Evolutionary conservation across 192 early-diverging fungal species (phyloP).

Genomic region (Dissophora ornata): DNA sequence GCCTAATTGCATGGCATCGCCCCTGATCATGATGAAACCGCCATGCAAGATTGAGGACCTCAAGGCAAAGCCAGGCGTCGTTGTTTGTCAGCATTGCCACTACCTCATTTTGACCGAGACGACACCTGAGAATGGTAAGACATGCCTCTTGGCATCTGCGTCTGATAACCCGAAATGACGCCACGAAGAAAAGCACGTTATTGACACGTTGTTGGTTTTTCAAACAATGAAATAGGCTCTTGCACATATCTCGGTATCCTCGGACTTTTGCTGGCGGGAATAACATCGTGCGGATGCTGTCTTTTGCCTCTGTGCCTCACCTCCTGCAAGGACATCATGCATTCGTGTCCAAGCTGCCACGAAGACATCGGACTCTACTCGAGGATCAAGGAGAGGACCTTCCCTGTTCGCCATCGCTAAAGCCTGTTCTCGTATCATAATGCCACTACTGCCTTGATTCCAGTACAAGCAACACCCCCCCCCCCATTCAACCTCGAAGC

Average conservation of each 20-base stretch:
- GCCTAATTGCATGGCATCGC: slow-evolving; percentile 13
- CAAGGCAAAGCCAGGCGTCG: slow-evolving; percentile 27
- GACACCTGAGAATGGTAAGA: slow-evolving; percentile 42
- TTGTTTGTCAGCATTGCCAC: slow-evolving; percentile 49
- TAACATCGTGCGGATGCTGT: slow-evolving; percentile 51
- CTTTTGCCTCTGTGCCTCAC: slow-evolving; percentile 42
- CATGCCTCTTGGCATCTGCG: too few species aligned
- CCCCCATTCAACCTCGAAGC: too few species aligned
- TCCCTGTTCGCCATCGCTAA: slow-evolving; percentile 18
- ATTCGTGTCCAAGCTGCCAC: slow-evolving; percentile 48
- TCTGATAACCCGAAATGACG: too few species aligned
- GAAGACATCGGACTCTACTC: slow-evolving; percentile 47
- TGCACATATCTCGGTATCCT: slow-evolving; percentile 49
- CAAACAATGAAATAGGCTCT: slow-evolving; percentile 36
- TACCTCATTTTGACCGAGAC: slow-evolving; percentile 41
- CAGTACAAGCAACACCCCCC: too few species aligned
- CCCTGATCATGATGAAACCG: slow-evolving; percentile 33
- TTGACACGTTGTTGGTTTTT: too few species aligned
- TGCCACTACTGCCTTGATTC: too few species aligned
- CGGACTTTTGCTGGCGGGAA: slow-evolving; percentile 32
- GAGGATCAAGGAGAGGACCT: slow-evolving; percentile 32
- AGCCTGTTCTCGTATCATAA: too few species aligned
- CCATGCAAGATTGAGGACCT: slow-evolving; percentile 42
- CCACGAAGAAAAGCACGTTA: too few species aligned
- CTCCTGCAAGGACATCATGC: slow-evolving; percentile 50